These are phyloP conservation scores for Cladochytrium tenue DNA, from an alignment of 371 early-diverging fungal genomes.

Conservation along the genomic window DNA sequence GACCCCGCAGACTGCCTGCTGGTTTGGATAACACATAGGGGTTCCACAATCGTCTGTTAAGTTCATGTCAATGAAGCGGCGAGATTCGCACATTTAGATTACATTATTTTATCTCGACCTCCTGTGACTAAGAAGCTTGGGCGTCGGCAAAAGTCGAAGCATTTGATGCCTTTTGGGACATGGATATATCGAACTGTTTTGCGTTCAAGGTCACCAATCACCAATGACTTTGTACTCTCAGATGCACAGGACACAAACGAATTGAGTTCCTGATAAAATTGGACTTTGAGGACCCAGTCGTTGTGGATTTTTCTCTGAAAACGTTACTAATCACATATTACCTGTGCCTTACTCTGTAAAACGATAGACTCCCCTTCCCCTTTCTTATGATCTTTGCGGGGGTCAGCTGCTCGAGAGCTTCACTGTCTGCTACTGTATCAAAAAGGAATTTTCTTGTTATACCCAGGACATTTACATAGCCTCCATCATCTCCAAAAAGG, in stretches of 20 bases:
- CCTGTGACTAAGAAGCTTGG: slow-evolving; percentile 62
- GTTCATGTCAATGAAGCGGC: background rate
- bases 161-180: slow-evolving; percentile 55
- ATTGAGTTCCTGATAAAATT: slow-evolving; percentile 56
- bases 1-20: slow-evolving; percentile 53
- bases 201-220: slow-evolving; percentile 56
- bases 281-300: slow-evolving; percentile 58
- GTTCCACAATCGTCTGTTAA: slow-evolving; percentile 57
- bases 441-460: slow-evolving; percentile 47
- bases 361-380: slow-evolving; percentile 45
- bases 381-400: slow-evolving; percentile 41
- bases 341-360: slow-evolving; percentile 33
- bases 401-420: slow-evolving; percentile 34
- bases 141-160: slow-evolving; percentile 57
- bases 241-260: slow-evolving; percentile 54
- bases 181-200: slow-evolving; percentile 46
- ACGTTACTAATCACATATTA: background rate
- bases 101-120: slow-evolving; percentile 58
- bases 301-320: slow-evolving; percentile 52
- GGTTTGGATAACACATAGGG: slow-evolving; percentile 62
- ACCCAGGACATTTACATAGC: slow-evolving; percentile 53
- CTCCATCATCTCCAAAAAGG: slow-evolving; percentile 59
- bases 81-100: slow-evolving; percentile 7
- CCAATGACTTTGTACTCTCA: slow-evolving; percentile 43
- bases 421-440: slow-evolving; percentile 40